Percentiles rank a stretch among this genome's conserved stretches.
These are phyloP conservation scores for Trametes polyzona DNA, from an alignment of 1,284 basidiomycete genomes.

Conservation along the genomic window DNA sequence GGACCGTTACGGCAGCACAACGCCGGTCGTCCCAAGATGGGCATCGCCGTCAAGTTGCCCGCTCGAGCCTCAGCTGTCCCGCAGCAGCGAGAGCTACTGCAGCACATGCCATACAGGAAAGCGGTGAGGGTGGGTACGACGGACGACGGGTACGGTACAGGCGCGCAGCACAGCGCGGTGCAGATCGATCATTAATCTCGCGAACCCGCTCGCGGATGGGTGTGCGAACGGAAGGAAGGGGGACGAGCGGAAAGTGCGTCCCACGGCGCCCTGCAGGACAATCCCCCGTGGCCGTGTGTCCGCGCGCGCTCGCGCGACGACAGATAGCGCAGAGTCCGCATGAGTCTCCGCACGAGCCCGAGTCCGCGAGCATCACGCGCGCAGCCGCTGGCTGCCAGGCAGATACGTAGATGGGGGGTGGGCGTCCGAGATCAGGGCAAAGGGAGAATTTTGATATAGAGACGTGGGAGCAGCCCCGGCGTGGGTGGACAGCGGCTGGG, in stretches of 20 bases:
- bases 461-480: conserved; percentile 15
- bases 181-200: neutral
- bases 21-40: no score
- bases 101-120: no score
- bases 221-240: neutral
- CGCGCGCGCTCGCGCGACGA: neutral
- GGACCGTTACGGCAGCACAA: no score
- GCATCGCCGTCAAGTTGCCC: no score
- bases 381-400: conserved; percentile 10
- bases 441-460: conserved; percentile 18
- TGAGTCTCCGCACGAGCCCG: neutral
- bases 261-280: neutral
- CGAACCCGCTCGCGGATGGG: neutral
- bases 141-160: no score
- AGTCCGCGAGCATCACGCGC: conserved; percentile 13
- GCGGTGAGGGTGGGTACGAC: no score
- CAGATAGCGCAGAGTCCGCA: neutral
- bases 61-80: no score
- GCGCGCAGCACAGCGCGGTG: neutral
- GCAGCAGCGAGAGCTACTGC: no score
- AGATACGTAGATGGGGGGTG: no score
- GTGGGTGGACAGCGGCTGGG: neutral
- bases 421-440: conserved; percentile 15
- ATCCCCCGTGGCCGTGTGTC: conserved; percentile 5
- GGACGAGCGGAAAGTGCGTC: neutral